Evolutionary conservation across 2,329 filamentous ascomycete genomes (phyloP).

Genomic region (Ceratocystis diversiconidia): DNA sequence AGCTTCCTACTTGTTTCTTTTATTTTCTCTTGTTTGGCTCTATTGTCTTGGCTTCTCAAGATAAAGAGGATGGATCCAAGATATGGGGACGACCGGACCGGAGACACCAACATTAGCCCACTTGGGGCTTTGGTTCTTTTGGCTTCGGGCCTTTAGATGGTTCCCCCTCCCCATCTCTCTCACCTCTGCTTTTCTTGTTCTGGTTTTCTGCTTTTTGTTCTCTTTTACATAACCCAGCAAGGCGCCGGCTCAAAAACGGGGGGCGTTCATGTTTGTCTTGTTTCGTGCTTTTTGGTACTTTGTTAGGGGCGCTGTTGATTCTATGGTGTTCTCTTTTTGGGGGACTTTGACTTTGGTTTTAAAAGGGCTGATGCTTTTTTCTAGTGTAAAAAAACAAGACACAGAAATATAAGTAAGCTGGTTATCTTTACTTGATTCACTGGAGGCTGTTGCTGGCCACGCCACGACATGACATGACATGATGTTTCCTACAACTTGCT

Average conservation of each 20-base stretch:
- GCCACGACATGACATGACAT: no score
- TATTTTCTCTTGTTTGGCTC: neutral
- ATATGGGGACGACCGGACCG: constrained; percentile 7
- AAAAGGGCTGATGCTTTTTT: neutral
- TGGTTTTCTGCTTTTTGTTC: neutral
- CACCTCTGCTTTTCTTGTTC: neutral
- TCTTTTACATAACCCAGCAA: neutral
- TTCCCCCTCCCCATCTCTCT: neutral
- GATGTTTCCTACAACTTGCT: neutral
- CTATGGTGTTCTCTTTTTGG: neutral
- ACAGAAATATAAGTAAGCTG: no score
- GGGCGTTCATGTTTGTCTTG: neutral
- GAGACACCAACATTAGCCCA: neutral
- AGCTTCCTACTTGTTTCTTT: neutral
- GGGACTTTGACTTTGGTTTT: neutral
- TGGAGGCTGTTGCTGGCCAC: no score
- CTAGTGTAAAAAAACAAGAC: no score
- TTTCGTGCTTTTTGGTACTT: neutral
- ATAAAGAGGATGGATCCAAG: neutral
- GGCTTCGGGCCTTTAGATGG: constrained; percentile 8
- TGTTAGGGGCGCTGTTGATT: constrained; percentile 1
- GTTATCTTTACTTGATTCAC: no score
- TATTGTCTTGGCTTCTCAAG: neutral
- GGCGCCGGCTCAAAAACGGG: constrained; percentile 4
- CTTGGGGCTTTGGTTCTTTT: neutral